Evolutionary conservation across 768 basidiomycete genomes (phyloP).

Genomic region (Mycena kentingensis): DNA sequence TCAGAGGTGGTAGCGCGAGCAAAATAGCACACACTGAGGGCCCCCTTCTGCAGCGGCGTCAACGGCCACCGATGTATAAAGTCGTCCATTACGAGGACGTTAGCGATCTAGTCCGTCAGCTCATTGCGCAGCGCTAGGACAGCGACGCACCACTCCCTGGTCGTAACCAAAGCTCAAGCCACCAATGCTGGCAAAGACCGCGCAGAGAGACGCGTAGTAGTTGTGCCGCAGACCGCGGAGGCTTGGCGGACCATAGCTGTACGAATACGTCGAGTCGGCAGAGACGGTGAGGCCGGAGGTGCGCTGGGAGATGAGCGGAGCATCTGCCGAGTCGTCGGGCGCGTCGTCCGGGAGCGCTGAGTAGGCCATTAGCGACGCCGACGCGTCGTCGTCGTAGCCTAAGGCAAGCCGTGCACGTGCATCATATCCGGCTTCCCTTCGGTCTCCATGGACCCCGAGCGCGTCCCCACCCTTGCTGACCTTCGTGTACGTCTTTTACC

Average conservation of each 20-base stretch:
- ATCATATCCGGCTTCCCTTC: background rate
- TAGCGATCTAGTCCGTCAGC: slow-evolving; percentile 56
- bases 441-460: background rate
- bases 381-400: no score
- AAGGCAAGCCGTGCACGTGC: no score
- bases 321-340: no score
- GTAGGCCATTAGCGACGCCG: no score
- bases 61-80: slow-evolving; percentile 71
- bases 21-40: slow-evolving; percentile 60
- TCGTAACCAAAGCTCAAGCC: slow-evolving; percentile 83
- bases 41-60: slow-evolving; percentile 70
- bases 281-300: slow-evolving; percentile 32
- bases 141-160: slow-evolving; percentile 62
- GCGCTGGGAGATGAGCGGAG: no score
- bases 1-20: background rate
- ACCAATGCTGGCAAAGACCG: slow-evolving; percentile 75
- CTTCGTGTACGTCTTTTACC: slow-evolving; percentile 9
- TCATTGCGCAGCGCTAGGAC: no score
- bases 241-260: slow-evolving; percentile 74
- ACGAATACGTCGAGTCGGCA: slow-evolving; percentile 53
- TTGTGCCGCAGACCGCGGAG: slow-evolving; percentile 65
- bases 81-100: slow-evolving; percentile 81
- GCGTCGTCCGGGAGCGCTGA: no score
- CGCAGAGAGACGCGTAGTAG: slow-evolving; percentile 65
- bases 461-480: slow-evolving; percentile 17